Percentiles rank a stretch among this genome's conserved stretches.
Evolutionary conservation across 2,329 filamentous ascomycete genomes (phyloP).

Genomic region (Ascochyta koolunga): DNA sequence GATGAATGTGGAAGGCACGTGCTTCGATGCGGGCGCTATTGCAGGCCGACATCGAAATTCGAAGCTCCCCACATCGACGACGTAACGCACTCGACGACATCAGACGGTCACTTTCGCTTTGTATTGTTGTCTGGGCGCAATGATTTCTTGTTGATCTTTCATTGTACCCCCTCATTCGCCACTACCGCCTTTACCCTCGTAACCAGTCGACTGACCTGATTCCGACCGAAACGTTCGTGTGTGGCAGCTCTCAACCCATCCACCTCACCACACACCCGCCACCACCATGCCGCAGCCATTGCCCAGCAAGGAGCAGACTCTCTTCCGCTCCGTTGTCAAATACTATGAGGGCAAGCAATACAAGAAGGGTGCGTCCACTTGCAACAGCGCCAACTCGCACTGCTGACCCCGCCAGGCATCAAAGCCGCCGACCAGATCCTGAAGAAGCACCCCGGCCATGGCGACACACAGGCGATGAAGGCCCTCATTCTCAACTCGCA

Average conservation of each 20-base stretch:
- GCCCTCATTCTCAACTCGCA: conserved; percentile 93
- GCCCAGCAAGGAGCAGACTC: conserved; percentile 85
- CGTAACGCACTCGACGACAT: conserved; percentile 24
- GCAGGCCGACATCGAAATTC: conserved; percentile 38
- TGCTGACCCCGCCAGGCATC: conserved; percentile 64
- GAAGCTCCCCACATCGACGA: conserved; percentile 40
- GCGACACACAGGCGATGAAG: conserved; percentile 99
- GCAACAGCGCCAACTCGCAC: conserved; percentile 11
- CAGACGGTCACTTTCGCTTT: conserved; percentile 10
- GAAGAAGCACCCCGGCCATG: conserved; percentile 92
- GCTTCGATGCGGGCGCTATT: conserved; percentile 28
- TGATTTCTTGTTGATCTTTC: conserved; percentile 12
- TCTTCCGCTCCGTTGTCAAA: conserved; percentile 94
- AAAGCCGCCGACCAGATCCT: conserved; percentile 97
- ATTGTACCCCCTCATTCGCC: background rate
- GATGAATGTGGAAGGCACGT: conserved; percentile 25
- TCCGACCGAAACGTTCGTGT: conserved; percentile 20
- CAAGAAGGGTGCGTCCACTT: conserved; percentile 69
- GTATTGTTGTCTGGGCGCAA: conserved; percentile 5
- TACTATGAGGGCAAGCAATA: conserved; percentile 99
- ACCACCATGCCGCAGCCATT: conserved; percentile 72
- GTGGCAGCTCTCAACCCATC: conserved; percentile 14
- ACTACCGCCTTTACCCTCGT: background rate
- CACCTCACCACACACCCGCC: conserved; percentile 15
- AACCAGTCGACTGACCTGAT: conserved; percentile 9